phyloP scores from a whole-genome alignment of 495 filamentous ascomycete genomes.

The Evernia prunastri region DNA sequence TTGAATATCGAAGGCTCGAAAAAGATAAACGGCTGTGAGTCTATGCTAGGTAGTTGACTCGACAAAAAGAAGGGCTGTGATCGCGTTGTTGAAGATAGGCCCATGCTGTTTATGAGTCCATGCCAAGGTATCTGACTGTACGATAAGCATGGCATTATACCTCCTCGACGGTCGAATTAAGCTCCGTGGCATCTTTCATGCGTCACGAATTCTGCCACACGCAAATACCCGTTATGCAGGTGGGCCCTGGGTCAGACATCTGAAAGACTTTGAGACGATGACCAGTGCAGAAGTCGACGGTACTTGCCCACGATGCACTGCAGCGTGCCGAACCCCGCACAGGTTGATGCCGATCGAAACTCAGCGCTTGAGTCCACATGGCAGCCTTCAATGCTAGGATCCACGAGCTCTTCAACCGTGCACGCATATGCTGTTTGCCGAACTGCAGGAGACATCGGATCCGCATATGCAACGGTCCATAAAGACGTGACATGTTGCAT shows the following conservation, averaged over 20 bases:
- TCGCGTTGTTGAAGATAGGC: background rate
- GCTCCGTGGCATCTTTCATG: background rate
- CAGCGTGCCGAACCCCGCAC: conserved; percentile 1
- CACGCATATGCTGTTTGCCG: conserved; percentile 2
- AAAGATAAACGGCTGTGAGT: background rate
- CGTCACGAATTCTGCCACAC: background rate
- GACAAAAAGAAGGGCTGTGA: background rate
- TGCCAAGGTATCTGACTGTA: background rate
- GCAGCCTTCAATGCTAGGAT: conserved; percentile 18
- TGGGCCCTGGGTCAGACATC: background rate
- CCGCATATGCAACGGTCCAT: conserved; percentile 12
- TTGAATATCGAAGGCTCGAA: background rate
- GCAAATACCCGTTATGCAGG: conserved; percentile 1
- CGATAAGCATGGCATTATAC: background rate
- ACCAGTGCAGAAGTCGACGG: background rate
- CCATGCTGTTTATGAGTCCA: background rate
- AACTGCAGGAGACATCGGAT: background rate
- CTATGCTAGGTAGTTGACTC: background rate
- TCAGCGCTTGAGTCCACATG: conserved; percentile 11
- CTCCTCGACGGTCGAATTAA: background rate
- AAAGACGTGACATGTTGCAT: conserved; percentile 7
- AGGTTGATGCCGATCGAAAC: conserved; percentile 10
- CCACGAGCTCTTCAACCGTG: conserved; percentile 11
- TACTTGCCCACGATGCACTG: background rate
- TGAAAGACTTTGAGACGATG: background rate